A percentile compares a stretch with the other conserved stretches of the same genome.
These are phyloP conservation scores for Fibroporia radiculosa DNA, from an alignment of 768 basidiomycete species.

Conservation along the genomic window DNA sequence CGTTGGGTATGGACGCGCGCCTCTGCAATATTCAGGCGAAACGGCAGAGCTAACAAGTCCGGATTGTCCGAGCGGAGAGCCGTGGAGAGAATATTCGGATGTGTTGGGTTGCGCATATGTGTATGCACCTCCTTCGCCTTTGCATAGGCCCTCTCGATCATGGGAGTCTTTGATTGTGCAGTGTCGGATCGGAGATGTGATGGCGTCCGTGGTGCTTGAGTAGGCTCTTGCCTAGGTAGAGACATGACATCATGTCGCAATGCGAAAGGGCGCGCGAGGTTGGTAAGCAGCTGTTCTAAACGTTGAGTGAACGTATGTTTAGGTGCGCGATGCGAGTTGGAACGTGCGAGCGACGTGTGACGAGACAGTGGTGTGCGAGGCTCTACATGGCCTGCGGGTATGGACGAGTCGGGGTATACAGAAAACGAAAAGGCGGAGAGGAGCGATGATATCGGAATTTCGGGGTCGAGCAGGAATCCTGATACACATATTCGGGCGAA, in stretches of 20 bases:
- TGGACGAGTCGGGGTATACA: slow-evolving; percentile 20
- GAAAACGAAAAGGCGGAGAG: slow-evolving; percentile 34
- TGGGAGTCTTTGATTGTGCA: slow-evolving; percentile 22
- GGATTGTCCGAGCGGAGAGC: slow-evolving; percentile 38
- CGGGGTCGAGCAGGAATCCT: slow-evolving; percentile 83
- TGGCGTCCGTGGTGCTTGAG: slow-evolving; percentile 7
- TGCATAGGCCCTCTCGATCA: slow-evolving; percentile 28
- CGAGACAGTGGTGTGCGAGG: slow-evolving; percentile 15
- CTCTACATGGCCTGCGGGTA: slow-evolving; percentile 6
- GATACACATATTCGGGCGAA: slow-evolving; percentile 84
- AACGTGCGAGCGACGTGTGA: slow-evolving; percentile 19
- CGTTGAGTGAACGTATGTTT: slow-evolving; percentile 39
- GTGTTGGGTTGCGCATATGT: slow-evolving; percentile 35
- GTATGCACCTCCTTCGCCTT: slow-evolving; percentile 30
- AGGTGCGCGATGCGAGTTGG: slow-evolving; percentile 17
- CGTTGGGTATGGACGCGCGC: slow-evolving; percentile 49
- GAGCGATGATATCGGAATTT: slow-evolving; percentile 45
- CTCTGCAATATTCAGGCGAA: slow-evolving; percentile 50
- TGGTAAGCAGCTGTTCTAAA: slow-evolving; percentile 36
- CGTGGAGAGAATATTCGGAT: slow-evolving; percentile 43
- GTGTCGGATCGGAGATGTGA: slow-evolving; percentile 23
- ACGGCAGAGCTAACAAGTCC: slow-evolving; percentile 46
- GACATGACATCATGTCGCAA: slow-evolving; percentile 27
- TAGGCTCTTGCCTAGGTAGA: neutral
- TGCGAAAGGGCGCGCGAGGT: slow-evolving; percentile 48